phyloP scores from a whole-genome alignment of 2,329 filamentous ascomycete genomes.

The Pseudogymnoascus sp. region DNA sequence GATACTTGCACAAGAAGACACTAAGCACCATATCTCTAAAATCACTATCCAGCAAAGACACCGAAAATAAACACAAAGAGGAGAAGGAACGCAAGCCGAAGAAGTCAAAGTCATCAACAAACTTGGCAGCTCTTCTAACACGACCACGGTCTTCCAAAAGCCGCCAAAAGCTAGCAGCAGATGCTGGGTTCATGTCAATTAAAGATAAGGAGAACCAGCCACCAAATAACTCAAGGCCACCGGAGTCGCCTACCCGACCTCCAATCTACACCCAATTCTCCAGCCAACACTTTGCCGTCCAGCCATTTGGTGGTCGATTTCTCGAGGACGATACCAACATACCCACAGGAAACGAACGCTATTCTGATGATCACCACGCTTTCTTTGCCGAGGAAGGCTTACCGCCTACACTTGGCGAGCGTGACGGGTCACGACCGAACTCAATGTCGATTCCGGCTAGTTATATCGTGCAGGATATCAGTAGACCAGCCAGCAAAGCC shows the following conservation, averaged over 20 bases:
- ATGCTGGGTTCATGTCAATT: constrained; percentile 42
- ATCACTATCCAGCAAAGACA: constrained; percentile 34
- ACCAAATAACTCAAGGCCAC: constrained; percentile 43
- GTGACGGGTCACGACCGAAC: constrained; percentile 24
- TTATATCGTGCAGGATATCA: constrained; percentile 29
- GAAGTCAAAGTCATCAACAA: constrained; percentile 77
- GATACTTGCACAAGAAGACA: constrained; percentile 39
- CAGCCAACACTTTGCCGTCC: constrained; percentile 30
- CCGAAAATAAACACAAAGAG: constrained; percentile 32
- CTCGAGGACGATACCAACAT: constrained; percentile 29
- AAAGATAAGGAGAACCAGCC: constrained; percentile 79
- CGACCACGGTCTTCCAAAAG: constrained; percentile 68
- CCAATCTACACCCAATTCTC: constrained; percentile 78
- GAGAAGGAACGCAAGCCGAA: constrained; percentile 52
- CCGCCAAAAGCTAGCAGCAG: constrained; percentile 44
- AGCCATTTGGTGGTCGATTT: constrained; percentile 33
- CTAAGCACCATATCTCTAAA: constrained; percentile 40
- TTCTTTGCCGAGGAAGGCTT: constrained; percentile 12
- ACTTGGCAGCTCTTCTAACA: constrained; percentile 68
- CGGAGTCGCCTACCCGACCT: constrained; percentile 35
- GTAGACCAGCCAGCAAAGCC: constrained; percentile 19
- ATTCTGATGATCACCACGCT: constrained; percentile 20
- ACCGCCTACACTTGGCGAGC: constrained; percentile 23
- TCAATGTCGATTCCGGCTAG: constrained; percentile 29
- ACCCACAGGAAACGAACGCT: constrained; percentile 27